A percentile compares a stretch with the other conserved stretches of the same genome.
Conservation (phyloP, 352 stramenopile species). For the Peronospora belbahrii region DNA sequence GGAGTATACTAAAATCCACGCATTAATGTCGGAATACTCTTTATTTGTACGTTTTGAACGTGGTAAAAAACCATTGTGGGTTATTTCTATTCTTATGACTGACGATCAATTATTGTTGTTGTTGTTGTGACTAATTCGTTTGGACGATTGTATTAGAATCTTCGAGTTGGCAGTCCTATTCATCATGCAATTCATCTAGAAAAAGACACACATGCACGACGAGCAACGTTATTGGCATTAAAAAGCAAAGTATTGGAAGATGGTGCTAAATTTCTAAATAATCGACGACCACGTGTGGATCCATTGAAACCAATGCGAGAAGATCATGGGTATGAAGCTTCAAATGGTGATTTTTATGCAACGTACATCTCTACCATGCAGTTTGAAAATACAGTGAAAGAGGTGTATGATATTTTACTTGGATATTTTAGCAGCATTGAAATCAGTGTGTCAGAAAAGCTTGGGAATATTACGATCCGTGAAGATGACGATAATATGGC, state of each 20-base stretch:
- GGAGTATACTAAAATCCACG: conserved; percentile 23
- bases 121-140: conserved; percentile 1
- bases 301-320: conserved; percentile 26
- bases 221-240: conserved; percentile 13
- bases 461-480: conserved; percentile 40
- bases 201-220: conserved; percentile 14
- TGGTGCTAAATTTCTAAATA: conserved; percentile 21
- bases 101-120: background rate
- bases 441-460: conserved; percentile 42
- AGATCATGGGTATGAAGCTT: conserved; percentile 27
- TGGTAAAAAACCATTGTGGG: background rate
- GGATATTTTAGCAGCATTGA: conserved; percentile 37
- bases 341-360: conserved; percentile 24
- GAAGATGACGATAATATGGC: conserved; percentile 35
- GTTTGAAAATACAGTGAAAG: conserved; percentile 33
- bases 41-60: conserved; percentile 23
- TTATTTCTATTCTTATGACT: too few species aligned
- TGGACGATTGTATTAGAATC: conserved; percentile 26
- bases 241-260: conserved; percentile 24
- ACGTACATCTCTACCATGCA: conserved; percentile 24
- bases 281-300: conserved; percentile 19
- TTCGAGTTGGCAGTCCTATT: conserved; percentile 26
- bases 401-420: conserved; percentile 36
- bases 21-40: conserved; percentile 30
- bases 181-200: conserved; percentile 23